Percentiles rank a stretch among this genome's conserved stretches.
Conservation (phyloP, 2,329 filamentous ascomycete species). For the Aspergillus ustus region DNA sequence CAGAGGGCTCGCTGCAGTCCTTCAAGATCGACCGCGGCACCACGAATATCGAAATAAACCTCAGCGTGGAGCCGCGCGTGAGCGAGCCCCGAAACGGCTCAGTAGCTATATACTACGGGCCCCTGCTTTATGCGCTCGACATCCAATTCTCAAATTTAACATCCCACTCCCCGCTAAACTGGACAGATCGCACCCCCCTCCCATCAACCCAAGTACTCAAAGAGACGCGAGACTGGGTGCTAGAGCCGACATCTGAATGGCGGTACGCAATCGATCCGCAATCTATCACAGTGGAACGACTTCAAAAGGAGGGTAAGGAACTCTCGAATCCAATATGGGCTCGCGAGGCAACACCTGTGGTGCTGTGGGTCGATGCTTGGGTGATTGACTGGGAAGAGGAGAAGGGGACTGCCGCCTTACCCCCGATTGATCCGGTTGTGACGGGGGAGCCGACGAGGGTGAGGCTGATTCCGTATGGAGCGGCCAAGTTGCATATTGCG, state of each 20-base stretch:
- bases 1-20: slow-evolving; percentile 28
- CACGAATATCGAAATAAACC: slow-evolving; percentile 30
- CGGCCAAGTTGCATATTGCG: slow-evolving; percentile 53
- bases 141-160: slow-evolving; percentile 35
- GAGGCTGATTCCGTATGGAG: slow-evolving; percentile 53
- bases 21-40: background rate
- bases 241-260: slow-evolving; percentile 38
- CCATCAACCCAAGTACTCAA: slow-evolving; percentile 21
- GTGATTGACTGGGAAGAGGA: slow-evolving; percentile 43
- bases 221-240: slow-evolving; percentile 36
- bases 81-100: slow-evolving; percentile 48
- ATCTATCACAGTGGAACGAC: slow-evolving; percentile 18
- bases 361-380: background rate
- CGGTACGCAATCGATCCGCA: slow-evolving; percentile 38
- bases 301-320: slow-evolving; percentile 35
- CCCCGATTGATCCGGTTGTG: slow-evolving; percentile 36
- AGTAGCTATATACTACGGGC: slow-evolving; percentile 50
- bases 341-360: slow-evolving; percentile 30
- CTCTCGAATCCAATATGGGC: slow-evolving; percentile 7
- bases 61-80: slow-evolving; percentile 28
- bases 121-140: slow-evolving; percentile 51
- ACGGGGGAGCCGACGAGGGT: slow-evolving; percentile 39
- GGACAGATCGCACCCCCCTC: slow-evolving; percentile 25
- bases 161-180: slow-evolving; percentile 28
- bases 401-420: slow-evolving; percentile 40